Conservation (phyloP, 1,284 basidiomycete genomes). For the Malassezia yamatoensis region DNA sequence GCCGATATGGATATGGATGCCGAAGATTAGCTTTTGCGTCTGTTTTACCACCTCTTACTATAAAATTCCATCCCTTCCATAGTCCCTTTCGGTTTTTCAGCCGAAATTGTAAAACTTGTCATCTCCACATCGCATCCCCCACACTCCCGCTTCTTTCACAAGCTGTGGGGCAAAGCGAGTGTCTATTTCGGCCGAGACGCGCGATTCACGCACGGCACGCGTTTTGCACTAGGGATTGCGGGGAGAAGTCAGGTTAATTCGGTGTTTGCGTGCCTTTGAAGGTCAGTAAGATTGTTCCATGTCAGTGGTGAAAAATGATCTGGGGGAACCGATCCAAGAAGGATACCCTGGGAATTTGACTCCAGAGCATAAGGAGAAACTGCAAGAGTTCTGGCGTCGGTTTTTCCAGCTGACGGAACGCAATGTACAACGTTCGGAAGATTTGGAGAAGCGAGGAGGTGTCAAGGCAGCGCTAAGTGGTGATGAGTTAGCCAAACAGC, state of each 20-base stretch:
- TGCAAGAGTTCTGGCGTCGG: conserved; percentile 34
- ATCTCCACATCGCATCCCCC: background rate
- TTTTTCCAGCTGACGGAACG: conserved; percentile 37
- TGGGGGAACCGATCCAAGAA: conserved; percentile 35
- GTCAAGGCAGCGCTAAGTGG: conserved; percentile 18
- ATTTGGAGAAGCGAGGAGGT: conserved; percentile 30
- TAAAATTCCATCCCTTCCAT: background rate
- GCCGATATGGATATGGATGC: conserved; percentile 47
- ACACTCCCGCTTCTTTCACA: too few relatives aligned
- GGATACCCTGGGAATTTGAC: conserved; percentile 35
- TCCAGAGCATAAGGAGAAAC: conserved; percentile 28
- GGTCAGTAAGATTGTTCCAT: conserved; percentile 10
- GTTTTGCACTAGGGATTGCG: too few relatives aligned
- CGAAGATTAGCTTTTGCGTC: conserved; percentile 16
- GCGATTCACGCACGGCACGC: too few relatives aligned
- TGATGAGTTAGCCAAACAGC: conserved; percentile 16
- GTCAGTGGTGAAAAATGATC: conserved; percentile 29
- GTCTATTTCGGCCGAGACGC: background rate
- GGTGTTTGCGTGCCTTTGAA: background rate
- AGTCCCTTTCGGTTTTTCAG: background rate
- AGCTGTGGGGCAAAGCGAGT: background rate
- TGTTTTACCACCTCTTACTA: background rate
- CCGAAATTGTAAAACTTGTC: background rate
- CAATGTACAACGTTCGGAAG: conserved; percentile 38
- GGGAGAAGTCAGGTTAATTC: too few relatives aligned